Percentiles rank a stretch among this genome's conserved stretches.
Evolutionary conservation across 23 red algal species (phyloP).

Genomic region (Gracilaria vermiculophylla): DNA sequence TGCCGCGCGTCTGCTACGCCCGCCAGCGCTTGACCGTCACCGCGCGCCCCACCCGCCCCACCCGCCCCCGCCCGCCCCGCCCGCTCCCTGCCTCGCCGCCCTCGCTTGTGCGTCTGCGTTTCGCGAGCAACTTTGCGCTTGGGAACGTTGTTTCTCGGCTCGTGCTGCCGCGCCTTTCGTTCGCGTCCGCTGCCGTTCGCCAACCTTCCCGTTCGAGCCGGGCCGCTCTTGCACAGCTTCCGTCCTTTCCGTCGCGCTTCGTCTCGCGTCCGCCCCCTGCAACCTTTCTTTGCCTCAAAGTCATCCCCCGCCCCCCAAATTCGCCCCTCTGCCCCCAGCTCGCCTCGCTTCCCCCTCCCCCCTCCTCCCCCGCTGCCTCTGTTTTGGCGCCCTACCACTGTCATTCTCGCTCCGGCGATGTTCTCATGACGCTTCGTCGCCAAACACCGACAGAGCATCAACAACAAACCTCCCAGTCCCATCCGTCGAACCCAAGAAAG

Average conservation of each 20-base stretch:
- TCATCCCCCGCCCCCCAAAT: neutral
- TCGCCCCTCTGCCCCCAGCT: neutral
- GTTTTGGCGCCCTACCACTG: neutral
- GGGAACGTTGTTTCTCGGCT: no score
- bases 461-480: neutral
- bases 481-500: neutral
- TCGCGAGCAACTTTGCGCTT: no score
- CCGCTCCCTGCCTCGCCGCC: neutral
- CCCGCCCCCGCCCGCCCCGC: neutral
- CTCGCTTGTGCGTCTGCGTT: no score
- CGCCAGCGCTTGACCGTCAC: no score
- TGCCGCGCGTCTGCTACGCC: no score
- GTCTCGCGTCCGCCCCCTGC: neutral
- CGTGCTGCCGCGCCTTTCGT: neutral
- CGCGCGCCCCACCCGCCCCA: neutral
- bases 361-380: neutral
- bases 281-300: neutral
- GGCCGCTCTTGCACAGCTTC: neutral
- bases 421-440: constrained; percentile 41
- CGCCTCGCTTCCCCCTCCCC: neutral
- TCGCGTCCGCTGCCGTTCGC: neutral
- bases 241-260: neutral
- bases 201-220: neutral
- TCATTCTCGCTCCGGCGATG: constrained; percentile 9
- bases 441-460: constrained; percentile 9